Conservation (phyloP, 164 flowering plant species). For the Sedum album region DNA sequence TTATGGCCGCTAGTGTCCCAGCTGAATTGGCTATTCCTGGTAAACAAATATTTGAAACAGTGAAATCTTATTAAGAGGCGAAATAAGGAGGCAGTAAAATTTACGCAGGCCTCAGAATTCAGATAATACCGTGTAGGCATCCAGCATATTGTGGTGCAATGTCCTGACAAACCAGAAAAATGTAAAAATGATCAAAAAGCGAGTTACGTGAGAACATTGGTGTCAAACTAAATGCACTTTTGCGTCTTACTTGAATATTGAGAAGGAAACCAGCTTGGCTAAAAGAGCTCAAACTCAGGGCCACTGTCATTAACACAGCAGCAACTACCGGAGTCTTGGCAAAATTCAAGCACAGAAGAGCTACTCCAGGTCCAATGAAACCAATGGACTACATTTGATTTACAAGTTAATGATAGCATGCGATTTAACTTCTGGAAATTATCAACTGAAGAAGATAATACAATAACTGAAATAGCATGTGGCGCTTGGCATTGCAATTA, state of each 20-base stretch:
- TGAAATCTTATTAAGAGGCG: not conserved
- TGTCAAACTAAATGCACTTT: not conserved
- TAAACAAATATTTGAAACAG: not conserved
- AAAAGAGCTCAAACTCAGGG: slow-evolving; percentile 84
- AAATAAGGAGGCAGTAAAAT: not conserved
- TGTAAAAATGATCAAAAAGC: not conserved
- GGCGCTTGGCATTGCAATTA: slow-evolving; percentile 22
- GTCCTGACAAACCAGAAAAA: slow-evolving; percentile 46
- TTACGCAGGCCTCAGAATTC: not conserved
- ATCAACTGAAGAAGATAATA: too few species aligned
- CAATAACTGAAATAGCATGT: too few species aligned
- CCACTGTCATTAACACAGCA: slow-evolving; percentile 50
- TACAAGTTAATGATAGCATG: not conserved
- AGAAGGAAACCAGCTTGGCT: slow-evolving; percentile 97
- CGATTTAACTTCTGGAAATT: not conserved
- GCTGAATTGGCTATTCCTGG: slow-evolving; percentile 82
- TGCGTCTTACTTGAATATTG: slow-evolving; percentile 71
- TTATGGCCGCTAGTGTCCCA: slow-evolving; percentile 84
- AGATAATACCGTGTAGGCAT: slow-evolving; percentile 71
- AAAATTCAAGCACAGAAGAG: slow-evolving; percentile 70
- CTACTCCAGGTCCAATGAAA: slow-evolving; percentile 81
- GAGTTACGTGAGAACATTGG: not conserved
- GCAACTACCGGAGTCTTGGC: slow-evolving; percentile 67
- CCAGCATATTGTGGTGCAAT: slow-evolving; percentile 93
- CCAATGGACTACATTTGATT: slow-evolving; percentile 62